Conservation (phyloP, 441 rosid genomes). For the Pelargonium citronellum region DNA sequence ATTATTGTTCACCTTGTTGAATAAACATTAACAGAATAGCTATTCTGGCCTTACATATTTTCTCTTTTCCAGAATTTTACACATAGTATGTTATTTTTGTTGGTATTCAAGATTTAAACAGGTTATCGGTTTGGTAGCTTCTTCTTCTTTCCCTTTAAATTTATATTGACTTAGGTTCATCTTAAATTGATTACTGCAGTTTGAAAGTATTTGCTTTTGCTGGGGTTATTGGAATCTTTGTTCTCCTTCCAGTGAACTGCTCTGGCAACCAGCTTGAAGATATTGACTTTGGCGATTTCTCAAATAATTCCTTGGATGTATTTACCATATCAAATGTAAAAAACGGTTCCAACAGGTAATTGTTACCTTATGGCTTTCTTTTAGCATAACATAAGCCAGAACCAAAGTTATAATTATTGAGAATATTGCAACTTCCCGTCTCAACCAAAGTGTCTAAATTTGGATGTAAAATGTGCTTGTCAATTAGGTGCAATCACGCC, state of each 20-base stretch:
- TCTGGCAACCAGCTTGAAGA: constrained; percentile 54
- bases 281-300: constrained; percentile 60
- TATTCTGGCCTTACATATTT: background rate
- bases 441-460: background rate
- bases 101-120: background rate
- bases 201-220: constrained; percentile 79
- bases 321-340: constrained; percentile 78
- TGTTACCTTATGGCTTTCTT: constrained; percentile 9
- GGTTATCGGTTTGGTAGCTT: background rate
- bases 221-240: constrained; percentile 75
- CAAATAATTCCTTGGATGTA: constrained; percentile 70
- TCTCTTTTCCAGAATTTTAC: background rate
- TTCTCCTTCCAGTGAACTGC: constrained; percentile 85
- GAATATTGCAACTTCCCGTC: background rate
- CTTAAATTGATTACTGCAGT: constrained; percentile 44
- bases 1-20: background rate
- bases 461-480: background rate
- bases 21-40: background rate
- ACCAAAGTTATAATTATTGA: constrained; percentile 5
- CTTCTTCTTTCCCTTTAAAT: background rate
- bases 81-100: background rate
- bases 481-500: background rate
- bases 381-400: constrained; percentile 8
- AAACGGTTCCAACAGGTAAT: constrained; percentile 62
- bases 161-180: constrained; percentile 18